Conservation (phyloP, 2,329 filamentous ascomycete genomes). For the Tolypocladium cylindrosporum region DNA sequence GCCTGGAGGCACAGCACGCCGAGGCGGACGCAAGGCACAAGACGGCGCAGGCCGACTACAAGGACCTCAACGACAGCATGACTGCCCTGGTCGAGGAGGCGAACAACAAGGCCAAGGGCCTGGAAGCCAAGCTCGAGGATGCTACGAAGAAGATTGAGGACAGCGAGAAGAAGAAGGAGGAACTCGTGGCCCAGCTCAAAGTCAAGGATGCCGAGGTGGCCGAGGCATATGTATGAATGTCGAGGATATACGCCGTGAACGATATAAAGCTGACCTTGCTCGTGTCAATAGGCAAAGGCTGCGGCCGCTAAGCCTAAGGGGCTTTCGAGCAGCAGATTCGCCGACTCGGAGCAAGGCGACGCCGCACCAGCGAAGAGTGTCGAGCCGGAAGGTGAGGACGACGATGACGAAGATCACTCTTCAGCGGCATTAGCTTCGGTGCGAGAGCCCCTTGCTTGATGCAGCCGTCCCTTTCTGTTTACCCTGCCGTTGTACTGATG, state of each 20-base stretch:
- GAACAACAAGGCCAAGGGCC: constrained; percentile 40
- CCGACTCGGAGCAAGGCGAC: constrained; percentile 27
- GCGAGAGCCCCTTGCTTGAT: constrained; percentile 42
- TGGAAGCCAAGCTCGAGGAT: constrained; percentile 38
- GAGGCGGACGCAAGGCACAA: constrained; percentile 42
- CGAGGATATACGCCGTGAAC: neutral
- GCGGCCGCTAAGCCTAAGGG: constrained; percentile 35
- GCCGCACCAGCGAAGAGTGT: constrained; percentile 23
- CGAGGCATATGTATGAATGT: constrained; percentile 41
- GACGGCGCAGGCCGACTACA: constrained; percentile 49
- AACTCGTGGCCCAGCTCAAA: constrained; percentile 45
- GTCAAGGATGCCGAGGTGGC: constrained; percentile 55
- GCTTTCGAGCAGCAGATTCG: constrained; percentile 45
- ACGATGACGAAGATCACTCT: constrained; percentile 48
- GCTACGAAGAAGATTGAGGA: constrained; percentile 36
- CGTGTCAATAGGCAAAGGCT: constrained; percentile 31
- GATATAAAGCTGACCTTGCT: neutral
- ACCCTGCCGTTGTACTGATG: constrained; percentile 7
- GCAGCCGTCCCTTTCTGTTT: constrained; percentile 18
- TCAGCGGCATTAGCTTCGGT: constrained; percentile 59
- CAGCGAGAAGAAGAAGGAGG: constrained; percentile 35
- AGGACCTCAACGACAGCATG: constrained; percentile 54
- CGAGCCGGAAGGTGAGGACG: constrained; percentile 47
- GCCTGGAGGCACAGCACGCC: constrained; percentile 41
- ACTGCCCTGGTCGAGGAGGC: constrained; percentile 51